Evolutionary conservation across 768 basidiomycete genomes (phyloP), one percentile per base, ranked within the genome.

Genomic region (Auricularia auricula-judae): DNA sequence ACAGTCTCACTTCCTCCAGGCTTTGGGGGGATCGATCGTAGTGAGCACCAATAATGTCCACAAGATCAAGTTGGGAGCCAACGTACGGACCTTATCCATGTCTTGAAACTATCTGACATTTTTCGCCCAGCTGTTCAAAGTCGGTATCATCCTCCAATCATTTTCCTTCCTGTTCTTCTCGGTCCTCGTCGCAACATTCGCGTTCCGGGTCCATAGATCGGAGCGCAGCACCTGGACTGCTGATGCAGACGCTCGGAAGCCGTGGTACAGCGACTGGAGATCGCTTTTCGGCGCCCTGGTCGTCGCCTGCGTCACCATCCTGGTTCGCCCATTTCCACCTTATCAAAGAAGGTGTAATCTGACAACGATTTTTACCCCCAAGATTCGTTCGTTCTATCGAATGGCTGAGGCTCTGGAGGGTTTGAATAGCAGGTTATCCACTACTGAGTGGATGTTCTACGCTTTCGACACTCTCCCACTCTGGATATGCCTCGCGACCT

Each of bases 381-480:
- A 74, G 70, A 71, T 74, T 64, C 77, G 77, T 3, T 75, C 72
- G 29, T 64, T 71, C 18, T 78, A 72, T 68, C 75, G 77, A 47
- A 69, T 75, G 18, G 76, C 79, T 14, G 88, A 91, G 68, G 77
- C 84, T 35, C 81, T 83, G 3, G 75, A 87, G 72, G 89, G 88
- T 18, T 87, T 76, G 71, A 64, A 72, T 23, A 86, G 86, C 2
- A 74, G 76, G 42, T 77, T 89, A 21, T 78, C 82, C 4, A 84
- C 78, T 1, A 81, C 79, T 3, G 87, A 89, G 71, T 72, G 70
- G 3, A 83, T 79, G 67, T 88, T 91, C 72, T 91, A 88, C 70
- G 81, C 74, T 1, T 76, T 89, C 43, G 85, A 91, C 71, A 82
- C 86, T 0, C 76, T 88, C 3, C 88, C 87, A 7, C 76, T 89